Evolutionary conservation across 306 rosid genomes (phyloP).

Genomic region (Casuarina equisetifolia): DNA sequence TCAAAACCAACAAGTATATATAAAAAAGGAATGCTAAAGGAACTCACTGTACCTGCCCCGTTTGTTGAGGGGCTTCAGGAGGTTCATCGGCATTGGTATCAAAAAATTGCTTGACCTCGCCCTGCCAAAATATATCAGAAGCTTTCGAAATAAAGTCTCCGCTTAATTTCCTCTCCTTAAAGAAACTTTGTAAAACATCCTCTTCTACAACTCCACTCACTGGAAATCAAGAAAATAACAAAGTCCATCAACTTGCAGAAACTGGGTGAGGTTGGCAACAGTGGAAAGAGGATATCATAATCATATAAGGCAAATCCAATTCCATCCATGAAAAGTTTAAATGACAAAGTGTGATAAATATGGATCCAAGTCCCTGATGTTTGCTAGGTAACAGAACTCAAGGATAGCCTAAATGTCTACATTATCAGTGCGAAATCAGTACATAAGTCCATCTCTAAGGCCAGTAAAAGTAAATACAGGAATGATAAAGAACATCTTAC

Average conservation of each 20-base stretch:
- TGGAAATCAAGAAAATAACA: slow-evolving; percentile 29
- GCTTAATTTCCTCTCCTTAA: slow-evolving; percentile 66
- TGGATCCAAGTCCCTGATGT: neutral
- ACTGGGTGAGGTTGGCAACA: neutral
- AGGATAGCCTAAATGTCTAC: neutral
- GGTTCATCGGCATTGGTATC: slow-evolving; percentile 32
- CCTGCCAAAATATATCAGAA: slow-evolving; percentile 81
- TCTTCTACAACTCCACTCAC: slow-evolving; percentile 54
- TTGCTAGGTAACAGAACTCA: neutral
- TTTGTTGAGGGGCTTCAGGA: slow-evolving; percentile 34
- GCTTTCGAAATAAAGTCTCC: slow-evolving; percentile 77
- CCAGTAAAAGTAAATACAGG: neutral
- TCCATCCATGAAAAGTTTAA: slow-evolving; percentile 15
- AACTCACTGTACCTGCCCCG: slow-evolving; percentile 45
- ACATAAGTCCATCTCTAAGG: slow-evolving; percentile 2
- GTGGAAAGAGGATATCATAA: neutral
- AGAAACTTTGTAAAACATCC: slow-evolving; percentile 69
- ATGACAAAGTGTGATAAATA: neutral
- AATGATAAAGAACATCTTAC: neutral
- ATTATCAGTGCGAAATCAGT: neutral
- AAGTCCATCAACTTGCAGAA: slow-evolving; percentile 31
- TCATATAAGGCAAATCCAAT: neutral
- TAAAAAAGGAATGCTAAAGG: neutral
- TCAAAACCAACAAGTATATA: neutral
- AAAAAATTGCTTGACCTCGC: slow-evolving; percentile 36